phyloP scores from a whole-genome alignment of 2,329 filamentous ascomycete genomes.

The Trichoderma polysporum region DNA sequence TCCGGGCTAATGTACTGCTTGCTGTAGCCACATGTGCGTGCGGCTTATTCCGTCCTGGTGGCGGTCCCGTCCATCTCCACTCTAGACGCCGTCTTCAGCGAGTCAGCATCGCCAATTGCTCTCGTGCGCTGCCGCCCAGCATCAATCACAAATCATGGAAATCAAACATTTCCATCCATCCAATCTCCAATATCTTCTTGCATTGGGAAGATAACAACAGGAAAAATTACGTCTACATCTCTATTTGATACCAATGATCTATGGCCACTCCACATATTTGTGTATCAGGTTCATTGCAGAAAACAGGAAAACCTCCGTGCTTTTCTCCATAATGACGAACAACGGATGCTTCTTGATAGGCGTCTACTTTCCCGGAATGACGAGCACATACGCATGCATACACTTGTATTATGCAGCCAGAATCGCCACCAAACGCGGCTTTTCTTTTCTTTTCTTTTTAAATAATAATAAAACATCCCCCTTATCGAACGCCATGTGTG shows the following conservation, averaged over 20 bases:
- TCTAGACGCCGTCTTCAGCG: not conserved
- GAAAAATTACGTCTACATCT: too few relatives aligned
- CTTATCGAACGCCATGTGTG: too few relatives aligned
- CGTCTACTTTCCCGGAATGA: not conserved
- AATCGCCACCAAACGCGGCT: too few relatives aligned
- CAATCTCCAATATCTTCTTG: not conserved
- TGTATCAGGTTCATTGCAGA: not conserved
- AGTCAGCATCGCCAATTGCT: conserved; percentile 15
- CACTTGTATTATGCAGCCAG: not conserved
- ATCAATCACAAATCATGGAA: not conserved
- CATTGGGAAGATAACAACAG: not conserved
- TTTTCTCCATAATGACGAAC: not conserved
- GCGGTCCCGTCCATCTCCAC: not conserved
- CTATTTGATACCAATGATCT: too few relatives aligned
- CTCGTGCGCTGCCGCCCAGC: not conserved
- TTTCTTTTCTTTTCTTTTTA: too few relatives aligned
- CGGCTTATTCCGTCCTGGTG: not conserved
- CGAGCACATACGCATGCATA: not conserved
- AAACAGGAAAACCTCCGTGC: not conserved
- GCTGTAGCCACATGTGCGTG: not conserved
- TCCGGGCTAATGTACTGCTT: too few relatives aligned
- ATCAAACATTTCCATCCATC: not conserved
- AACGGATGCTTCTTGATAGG: not conserved
- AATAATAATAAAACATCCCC: too few relatives aligned
- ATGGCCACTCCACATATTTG: not conserved